Evolutionary conservation across 371 early-diverging fungal genomes (phyloP), one percentile per base, ranked within the genome.

Genomic region (Nosema muscidifuracis): DNA sequence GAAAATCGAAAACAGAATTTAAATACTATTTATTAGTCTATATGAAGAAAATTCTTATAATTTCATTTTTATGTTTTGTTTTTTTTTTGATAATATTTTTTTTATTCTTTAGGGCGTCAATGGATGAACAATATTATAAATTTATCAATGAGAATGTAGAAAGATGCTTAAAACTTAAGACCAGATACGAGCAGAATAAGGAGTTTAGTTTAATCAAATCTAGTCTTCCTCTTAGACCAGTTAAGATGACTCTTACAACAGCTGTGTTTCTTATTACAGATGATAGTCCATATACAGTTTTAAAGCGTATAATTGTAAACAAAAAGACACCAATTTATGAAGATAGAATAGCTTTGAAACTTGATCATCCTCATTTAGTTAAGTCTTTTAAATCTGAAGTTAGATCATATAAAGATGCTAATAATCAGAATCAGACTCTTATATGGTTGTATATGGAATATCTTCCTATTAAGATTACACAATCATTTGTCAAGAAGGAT

Each of bases 401-500:
- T 18, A 69, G 63, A 0, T 57, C 36, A 1, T 72, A 56, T 63
- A 67, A 43, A 10, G 66, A 67, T 31, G 15, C 9, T 1, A 73
- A 73, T 28, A 76, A 63, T 16, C 76, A 77, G 43, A 56, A 70
- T 22, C 78, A 82, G 36, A 74, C 58, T n/a, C 30, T 82, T 24
- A 69, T 84, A n/a, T 84, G 82, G 82, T 51, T 84, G 28, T 77
- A 80, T 66, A 69, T 70, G 42, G 82, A 84, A 67, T 77, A 78
- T 58, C 31, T 84, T 20, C 67, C 70, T 31, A 28, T 38, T 20
- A 80, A 76, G 68, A 55, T 84, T 9, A 56, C 72, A 12, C 65
- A 70, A 7, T 73, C 56, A n/a, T 42, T 38, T 22, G 72, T 83
- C 13, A 63, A 55, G 12, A 67, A 68, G 60, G 61, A 81, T 47